Percentiles rank a stretch among this genome's conserved stretches.
Conservation (phyloP, 164 flowering plant species). For the Piper betle region DNA sequence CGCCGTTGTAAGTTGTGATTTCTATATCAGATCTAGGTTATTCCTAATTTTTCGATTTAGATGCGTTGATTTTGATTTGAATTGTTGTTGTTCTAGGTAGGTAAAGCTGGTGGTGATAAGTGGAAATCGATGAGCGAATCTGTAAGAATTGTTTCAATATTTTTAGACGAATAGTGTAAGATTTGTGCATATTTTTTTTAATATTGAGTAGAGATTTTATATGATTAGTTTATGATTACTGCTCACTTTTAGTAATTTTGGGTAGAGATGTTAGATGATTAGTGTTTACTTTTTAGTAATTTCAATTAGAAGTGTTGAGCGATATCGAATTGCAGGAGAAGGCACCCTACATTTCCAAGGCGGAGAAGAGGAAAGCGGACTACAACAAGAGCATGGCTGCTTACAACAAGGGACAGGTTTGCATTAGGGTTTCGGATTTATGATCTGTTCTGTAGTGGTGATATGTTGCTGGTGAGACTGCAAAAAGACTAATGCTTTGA, state of each 20-base stretch:
- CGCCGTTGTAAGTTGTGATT: slow-evolving; percentile 38
- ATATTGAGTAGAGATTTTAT: no score
- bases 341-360: slow-evolving; percentile 58
- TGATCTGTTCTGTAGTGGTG: neutral
- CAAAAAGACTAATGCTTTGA: neutral
- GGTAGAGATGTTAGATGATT: no score
- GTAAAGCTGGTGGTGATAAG: slow-evolving; percentile 84
- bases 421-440: neutral
- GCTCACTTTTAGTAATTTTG: no score
- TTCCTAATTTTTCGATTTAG: neutral
- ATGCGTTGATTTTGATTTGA: neutral
- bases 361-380: slow-evolving; percentile 65
- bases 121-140: slow-evolving; percentile 61
- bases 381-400: slow-evolving; percentile 62
- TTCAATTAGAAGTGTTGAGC: no score
- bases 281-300: no score
- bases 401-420: slow-evolving; percentile 64
- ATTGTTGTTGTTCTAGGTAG: slow-evolving; percentile 29
- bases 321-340: slow-evolving; percentile 37
- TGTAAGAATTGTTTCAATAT: slow-evolving; percentile 18
- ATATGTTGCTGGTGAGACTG: neutral
- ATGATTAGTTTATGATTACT: no score
- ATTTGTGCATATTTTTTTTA: no score
- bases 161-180: no score
- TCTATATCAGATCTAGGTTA: slow-evolving; percentile 1